These are phyloP conservation scores for Besnoitia besnoiti DNA, from an alignment of 169 alveolate species.

Conservation along the genomic window DNA sequence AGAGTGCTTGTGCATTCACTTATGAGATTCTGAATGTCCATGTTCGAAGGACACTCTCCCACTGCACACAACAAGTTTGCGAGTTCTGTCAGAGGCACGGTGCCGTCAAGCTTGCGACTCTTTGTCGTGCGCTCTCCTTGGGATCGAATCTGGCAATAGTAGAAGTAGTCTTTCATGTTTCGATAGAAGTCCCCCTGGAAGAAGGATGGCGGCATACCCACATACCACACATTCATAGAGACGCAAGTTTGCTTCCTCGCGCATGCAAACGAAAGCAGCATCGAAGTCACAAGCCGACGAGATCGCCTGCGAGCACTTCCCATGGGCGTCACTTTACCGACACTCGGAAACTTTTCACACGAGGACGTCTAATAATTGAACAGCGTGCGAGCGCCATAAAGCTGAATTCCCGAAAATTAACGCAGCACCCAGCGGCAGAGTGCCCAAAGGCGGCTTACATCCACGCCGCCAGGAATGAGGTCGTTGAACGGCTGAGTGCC, in stretches of 20 bases:
- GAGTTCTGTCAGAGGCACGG: slow-evolving; percentile 83
- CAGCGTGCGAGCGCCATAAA: too few relatives aligned
- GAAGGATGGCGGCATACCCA: not conserved
- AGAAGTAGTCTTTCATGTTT: slow-evolving; percentile 90
- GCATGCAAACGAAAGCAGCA: too few relatives aligned
- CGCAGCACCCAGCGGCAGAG: not conserved
- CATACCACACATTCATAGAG: too few relatives aligned
- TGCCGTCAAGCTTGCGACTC: slow-evolving; percentile 87
- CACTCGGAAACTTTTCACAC: too few relatives aligned
- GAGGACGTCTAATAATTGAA: too few relatives aligned
- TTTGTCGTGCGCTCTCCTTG: slow-evolving; percentile 93
- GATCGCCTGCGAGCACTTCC: too few relatives aligned
- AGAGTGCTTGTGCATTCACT: slow-evolving; percentile 73
- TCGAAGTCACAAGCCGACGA: too few relatives aligned
- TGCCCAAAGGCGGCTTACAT: slow-evolving; percentile 61
- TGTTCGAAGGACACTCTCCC: slow-evolving; percentile 91
- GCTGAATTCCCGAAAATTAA: too few relatives aligned
- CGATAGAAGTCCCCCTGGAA: slow-evolving; percentile 78
- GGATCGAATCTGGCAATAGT: slow-evolving; percentile 89
- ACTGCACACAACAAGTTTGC: slow-evolving; percentile 90
- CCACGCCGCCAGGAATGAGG: slow-evolving; percentile 87
- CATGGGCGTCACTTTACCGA: too few relatives aligned
- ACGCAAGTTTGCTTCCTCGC: too few relatives aligned
- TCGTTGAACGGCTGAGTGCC: slow-evolving; percentile 80
- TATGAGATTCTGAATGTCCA: slow-evolving; percentile 88